Base-by-base conservation (phyloP, 202 grass and related monocot genomes). In the Dendrocalamus latiflorus region DNA sequence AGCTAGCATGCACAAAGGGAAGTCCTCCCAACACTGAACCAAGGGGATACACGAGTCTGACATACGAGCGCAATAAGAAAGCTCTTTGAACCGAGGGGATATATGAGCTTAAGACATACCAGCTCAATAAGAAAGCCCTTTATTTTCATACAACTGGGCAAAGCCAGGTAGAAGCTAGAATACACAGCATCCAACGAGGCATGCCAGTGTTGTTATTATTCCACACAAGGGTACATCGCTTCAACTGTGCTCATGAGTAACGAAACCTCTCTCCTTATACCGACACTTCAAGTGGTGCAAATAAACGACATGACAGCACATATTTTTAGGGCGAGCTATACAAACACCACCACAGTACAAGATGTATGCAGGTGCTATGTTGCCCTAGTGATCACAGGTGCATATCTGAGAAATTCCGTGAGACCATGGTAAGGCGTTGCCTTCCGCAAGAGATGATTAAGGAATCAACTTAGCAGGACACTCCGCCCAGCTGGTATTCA, bases 381-480 rank as follows among this genome's bases (percentile, higher is more conserved):
- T 33, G 39, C 68, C 66, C 80, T 67, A 30, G 10, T 13, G 8
- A 49, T 66, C 74, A 8, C 86, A 73, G 66, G 80, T 54, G 60
- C 80, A 79, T 73, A 38, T 72, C 16, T 57, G 50, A 18, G 33
- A 72, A 72, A 72, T 86, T 82, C 59, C 83, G 51, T 86, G 83
- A 30, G 81, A 63, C 62, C 51, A 82, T 16, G 38, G 58, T 78
- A 77, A 49, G 33, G 78, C 15, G 12, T 53, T 9, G 9, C 59
- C 13, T 0, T 72, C 26, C 17, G 8, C 37, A 11, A 21, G 8
- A 39, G 39, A 59, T 53, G 71, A 73, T 71, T 63, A n/a, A 53
- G 30, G 58, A 77, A 77, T 49, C n/a, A 48, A 44, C 26, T 76
- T 47, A 37, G 3, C 26, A 1, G 25, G 5, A 48, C 1, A 58